phyloP scores from a whole-genome alignment of 768 basidiomycete genomes.

The Suillus decipiens region DNA sequence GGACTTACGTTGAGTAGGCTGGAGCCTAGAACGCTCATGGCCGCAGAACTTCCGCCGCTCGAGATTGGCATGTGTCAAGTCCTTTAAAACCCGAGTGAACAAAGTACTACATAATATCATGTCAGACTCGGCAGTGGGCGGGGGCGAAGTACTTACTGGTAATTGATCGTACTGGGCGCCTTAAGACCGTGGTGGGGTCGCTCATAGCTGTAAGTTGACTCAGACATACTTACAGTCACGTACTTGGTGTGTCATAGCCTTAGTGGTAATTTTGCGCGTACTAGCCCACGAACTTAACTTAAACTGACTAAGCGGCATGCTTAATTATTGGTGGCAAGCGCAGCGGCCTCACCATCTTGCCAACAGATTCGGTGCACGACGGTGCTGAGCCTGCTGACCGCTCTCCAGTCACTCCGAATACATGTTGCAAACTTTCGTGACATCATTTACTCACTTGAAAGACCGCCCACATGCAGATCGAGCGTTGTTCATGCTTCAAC shows the following conservation, averaged over 20 bases:
- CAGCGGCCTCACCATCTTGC: neutral
- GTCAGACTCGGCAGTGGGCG: no score
- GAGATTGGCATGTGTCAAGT: neutral
- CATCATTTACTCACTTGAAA: slow-evolving; percentile 72
- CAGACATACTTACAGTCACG: no score
- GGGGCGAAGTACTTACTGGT: no score
- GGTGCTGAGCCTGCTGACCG: neutral
- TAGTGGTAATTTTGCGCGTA: no score
- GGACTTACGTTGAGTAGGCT: neutral
- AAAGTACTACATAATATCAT: no score
- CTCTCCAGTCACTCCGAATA: neutral
- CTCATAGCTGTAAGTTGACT: neutral
- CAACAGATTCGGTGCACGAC: neutral
- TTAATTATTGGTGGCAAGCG: no score
- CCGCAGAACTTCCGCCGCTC: neutral
- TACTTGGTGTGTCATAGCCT: no score
- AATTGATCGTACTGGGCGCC: no score
- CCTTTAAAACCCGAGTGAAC: neutral
- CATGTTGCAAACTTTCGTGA: slow-evolving; percentile 62
- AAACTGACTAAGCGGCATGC: no score
- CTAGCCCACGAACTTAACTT: no score
- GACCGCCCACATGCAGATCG: slow-evolving; percentile 64
- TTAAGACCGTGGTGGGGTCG: neutral
- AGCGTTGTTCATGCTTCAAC: slow-evolving; percentile 67
- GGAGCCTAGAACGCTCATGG: neutral